Base-by-base conservation (phyloP, 129 eudicot genomes). In the Lactuca saligna region DNA sequence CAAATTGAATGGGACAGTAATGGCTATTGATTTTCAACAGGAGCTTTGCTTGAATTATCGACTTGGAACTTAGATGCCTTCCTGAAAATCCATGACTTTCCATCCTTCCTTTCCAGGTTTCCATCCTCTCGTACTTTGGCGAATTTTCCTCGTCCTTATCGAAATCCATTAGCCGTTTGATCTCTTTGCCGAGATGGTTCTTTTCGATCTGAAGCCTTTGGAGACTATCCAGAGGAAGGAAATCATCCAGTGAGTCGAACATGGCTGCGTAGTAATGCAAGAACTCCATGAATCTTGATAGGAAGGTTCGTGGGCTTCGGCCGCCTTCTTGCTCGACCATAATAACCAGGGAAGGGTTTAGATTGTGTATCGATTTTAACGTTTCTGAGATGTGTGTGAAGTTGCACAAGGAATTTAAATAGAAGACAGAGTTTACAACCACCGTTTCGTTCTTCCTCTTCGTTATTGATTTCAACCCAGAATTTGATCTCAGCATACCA, bases 191-290 rank as follows among this genome's bases (percentile, higher is more conserved):
- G 0, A 88, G 81, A 71, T 82, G 88, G 64, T 81, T 78, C 73
- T 70, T 88, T 82, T 88, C 95, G 15, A 88, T 88, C 39, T 70
- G 75, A 8, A 88, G 69, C 67, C 95, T 78, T 66, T 88, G 82
- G 5, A 20, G 44, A 49, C 91, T 88, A 11, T 82, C 86, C 0
- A 77, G 63, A 0, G 95, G 95, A 39, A 88, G 91, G 7, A 85
- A 85, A 57, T 88, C 91, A 20, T 88, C 91, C 41, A 88, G 37
- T 12, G 95, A 88, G 34, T 85, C 95, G 14, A 88, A 88, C 85
- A 88, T 82, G 69, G 95, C 95, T 37, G 95, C 88, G 13, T 76
- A 88, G 42, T 88, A 82, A 54, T 88, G 88, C 76, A 88, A 82
- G 11, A 88, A 82, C 75, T 88, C 96, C 79, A 88, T 85, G 82